Conservation (phyloP, 495 filamentous ascomycete genomes). For the Pseudevernia furfuracea region DNA sequence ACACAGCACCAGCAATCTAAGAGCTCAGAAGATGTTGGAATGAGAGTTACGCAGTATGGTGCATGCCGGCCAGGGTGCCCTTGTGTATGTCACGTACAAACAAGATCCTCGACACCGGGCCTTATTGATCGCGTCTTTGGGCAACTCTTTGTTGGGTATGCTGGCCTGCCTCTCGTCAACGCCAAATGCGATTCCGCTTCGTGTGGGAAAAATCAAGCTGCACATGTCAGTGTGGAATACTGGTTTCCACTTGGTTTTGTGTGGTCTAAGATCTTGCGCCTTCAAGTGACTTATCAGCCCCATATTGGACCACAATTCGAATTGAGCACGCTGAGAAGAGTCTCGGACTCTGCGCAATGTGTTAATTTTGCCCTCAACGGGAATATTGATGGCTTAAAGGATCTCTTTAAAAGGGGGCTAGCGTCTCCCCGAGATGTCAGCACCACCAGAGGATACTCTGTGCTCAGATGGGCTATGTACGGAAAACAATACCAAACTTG, state of each 20-base stretch:
- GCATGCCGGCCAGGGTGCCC: conserved; percentile 1
- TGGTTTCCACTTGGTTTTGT: conserved; percentile 17
- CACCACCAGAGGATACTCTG: conserved; percentile 19
- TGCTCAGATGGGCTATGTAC: conserved; percentile 30
- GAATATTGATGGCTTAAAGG: conserved; percentile 17
- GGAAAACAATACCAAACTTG: conserved; percentile 29
- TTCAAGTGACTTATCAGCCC: not conserved
- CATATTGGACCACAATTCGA: conserved; percentile 12
- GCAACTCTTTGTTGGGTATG: conserved; percentile 11
- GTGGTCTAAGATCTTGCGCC: conserved; percentile 18
- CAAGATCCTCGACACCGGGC: conserved; percentile 1
- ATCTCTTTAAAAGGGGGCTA: conserved; percentile 10
- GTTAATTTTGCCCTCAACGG: conserved; percentile 20
- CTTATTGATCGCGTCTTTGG: conserved; percentile 11
- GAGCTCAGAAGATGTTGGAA: not conserved
- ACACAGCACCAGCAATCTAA: not conserved
- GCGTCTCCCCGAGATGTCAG: conserved; percentile 21
- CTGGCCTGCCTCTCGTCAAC: conserved; percentile 9
- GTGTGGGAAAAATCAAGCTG: conserved; percentile 4
- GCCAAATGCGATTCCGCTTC: not conserved
- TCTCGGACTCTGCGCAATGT: conserved; percentile 21
- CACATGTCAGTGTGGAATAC: conserved; percentile 13
- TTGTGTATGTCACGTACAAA: conserved; percentile 4
- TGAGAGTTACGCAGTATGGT: conserved; percentile 4
- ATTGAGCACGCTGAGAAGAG: conserved; percentile 18